Base-by-base conservation (phyloP, 495 filamentous ascomycete species). In the Tuber microsphaerosporum region DNA sequence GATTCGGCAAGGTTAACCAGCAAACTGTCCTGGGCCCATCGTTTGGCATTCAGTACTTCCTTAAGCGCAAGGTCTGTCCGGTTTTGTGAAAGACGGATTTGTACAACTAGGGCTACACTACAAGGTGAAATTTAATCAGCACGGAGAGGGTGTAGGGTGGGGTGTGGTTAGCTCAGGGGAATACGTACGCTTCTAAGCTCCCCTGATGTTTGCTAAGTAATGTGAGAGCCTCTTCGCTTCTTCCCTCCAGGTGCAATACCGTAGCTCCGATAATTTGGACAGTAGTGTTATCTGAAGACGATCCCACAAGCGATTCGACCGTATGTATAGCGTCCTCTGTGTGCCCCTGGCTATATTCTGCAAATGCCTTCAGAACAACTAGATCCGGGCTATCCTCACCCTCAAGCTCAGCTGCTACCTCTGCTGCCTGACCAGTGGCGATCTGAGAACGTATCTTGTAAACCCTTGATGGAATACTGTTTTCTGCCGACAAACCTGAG, bases 1-100 rank as follows among this genome's bases (percentile, higher is more conserved):
- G 92, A 92, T 84, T 99, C 95, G 46, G 94, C 94, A 74, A 99
- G 84, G 83, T 99, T 99, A 76, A 98, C 92, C 56, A 97, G 88
- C 44, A 97, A 85, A 79, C 91, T 95, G 83, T 99, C 95, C 84
- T 99, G 95, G 7, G 94, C 95, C 93, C 94, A 98, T 83, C 92
- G 90, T 84, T 94, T 89, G 39, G 95, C 95, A n/a, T 91, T 89
- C 71, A 90, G 86, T 20, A 97, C 92, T 83, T 97, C 94, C 84
- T 97, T 97, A 8, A 92, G 80, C 6, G 95, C 95, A 45, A 98
- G 88, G 82, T 98, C 94, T 75, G 89, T 89, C 46, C 94, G 89
- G 87, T 97, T 97, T 81, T 96, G 92, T 74, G 91, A 88, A 16
- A 99, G 89, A 79, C 97, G 91, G 73, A 97, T 97, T 84, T 99